Conservation (phyloP, 768 basidiomycete species). For the Tylopilus balloui region DNA sequence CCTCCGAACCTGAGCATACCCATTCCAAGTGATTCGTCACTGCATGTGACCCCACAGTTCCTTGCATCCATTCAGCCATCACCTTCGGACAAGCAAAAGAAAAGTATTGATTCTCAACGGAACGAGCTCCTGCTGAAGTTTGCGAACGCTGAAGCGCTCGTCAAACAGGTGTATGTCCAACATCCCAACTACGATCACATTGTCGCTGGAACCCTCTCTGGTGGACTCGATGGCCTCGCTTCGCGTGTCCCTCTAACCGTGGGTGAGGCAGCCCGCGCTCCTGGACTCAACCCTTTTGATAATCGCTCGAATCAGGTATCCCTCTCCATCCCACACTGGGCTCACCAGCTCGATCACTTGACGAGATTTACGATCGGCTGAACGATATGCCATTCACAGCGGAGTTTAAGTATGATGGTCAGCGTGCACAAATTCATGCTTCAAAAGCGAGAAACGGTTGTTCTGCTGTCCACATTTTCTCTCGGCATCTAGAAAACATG, state of each 20-base stretch:
- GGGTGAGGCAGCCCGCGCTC: slow-evolving; percentile 42
- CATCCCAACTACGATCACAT: slow-evolving; percentile 79
- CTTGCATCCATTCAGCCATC: slow-evolving; percentile 18
- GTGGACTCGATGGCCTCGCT: slow-evolving; percentile 56
- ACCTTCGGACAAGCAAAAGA: slow-evolving; percentile 27
- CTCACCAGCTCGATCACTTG: slow-evolving; percentile 77
- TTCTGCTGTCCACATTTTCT: slow-evolving; percentile 63
- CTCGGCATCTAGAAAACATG: slow-evolving; percentile 90
- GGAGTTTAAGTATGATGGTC: slow-evolving; percentile 91
- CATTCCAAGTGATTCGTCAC: slow-evolving; percentile 21
- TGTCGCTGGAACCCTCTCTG: slow-evolving; percentile 51
- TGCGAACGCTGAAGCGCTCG: slow-evolving; percentile 52
- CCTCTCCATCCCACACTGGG: slow-evolving; percentile 86
- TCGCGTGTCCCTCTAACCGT: slow-evolving; percentile 62
- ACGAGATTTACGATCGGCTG: slow-evolving; percentile 75
- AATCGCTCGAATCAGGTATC: slow-evolving; percentile 46
- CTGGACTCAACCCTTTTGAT: slow-evolving; percentile 8
- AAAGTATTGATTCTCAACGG: slow-evolving; percentile 26
- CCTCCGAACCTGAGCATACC: slow-evolving; percentile 27
- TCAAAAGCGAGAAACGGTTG: slow-evolving; percentile 23
- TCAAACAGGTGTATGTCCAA: slow-evolving; percentile 70
- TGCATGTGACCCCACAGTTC: slow-evolving; percentile 25
- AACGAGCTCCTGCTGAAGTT: slow-evolving; percentile 42
- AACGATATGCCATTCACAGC: slow-evolving; percentile 67
- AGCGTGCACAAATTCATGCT: slow-evolving; percentile 79